Percentiles rank a stretch among this genome's conserved stretches.
Evolutionary conservation across 345 rosid species (phyloP).

Genomic region (Salix brachista): DNA sequence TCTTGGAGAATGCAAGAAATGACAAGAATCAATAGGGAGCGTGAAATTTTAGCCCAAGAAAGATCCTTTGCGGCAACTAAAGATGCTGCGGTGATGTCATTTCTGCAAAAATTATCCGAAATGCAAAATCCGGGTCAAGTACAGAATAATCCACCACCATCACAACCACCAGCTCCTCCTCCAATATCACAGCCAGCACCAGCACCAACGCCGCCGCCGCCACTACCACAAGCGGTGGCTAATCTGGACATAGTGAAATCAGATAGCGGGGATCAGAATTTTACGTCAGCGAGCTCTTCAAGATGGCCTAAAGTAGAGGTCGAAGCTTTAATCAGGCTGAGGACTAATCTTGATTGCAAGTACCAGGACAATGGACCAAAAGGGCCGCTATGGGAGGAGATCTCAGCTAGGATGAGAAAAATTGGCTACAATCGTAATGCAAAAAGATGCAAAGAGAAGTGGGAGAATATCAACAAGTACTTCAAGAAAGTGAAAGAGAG

Average conservation of each 20-base stretch:
- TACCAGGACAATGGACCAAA: conserved; percentile 66
- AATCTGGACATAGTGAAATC: conserved; percentile 17
- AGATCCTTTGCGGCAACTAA: conserved; percentile 64
- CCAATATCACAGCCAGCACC: background rate
- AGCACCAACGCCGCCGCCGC: background rate
- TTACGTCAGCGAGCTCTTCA: conserved; percentile 34
- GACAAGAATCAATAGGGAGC: conserved; percentile 54
- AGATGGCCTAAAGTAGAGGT: conserved; percentile 73
- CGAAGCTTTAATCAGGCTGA: conserved; percentile 46
- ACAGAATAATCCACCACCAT: conserved; percentile 3
- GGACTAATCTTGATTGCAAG: conserved; percentile 43
- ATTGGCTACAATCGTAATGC: conserved; percentile 64
- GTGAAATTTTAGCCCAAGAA: conserved; percentile 67
- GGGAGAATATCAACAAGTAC: conserved; percentile 81
- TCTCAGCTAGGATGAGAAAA: conserved; percentile 55
- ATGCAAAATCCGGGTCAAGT: conserved; percentile 24
- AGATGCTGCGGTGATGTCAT: conserved; percentile 69
- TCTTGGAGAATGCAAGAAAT: conserved; percentile 78
- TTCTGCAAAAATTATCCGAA: conserved; percentile 63
- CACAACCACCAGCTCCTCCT: background rate
- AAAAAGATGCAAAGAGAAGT: conserved; percentile 77
- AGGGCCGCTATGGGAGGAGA: conserved; percentile 74
- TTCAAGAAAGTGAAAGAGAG: conserved; percentile 81
- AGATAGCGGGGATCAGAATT: conserved; percentile 24
- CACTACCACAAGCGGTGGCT: background rate